Evolutionary conservation across 352 stramenopile genomes (phyloP).

Genomic region (Lagenidium giganteum): DNA sequence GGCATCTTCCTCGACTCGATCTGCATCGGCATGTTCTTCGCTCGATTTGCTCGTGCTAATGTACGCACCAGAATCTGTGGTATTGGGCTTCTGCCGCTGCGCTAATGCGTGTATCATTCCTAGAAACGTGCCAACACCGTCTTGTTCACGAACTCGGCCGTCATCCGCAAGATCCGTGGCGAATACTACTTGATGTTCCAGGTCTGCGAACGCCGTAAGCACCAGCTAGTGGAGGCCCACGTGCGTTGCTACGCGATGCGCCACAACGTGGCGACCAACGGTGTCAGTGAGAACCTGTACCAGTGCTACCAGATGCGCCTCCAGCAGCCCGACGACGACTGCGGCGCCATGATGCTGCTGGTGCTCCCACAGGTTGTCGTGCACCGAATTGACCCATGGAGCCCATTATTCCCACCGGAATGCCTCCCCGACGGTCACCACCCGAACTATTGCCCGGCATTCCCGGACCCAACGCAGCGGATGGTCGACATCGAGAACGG

Average conservation of each 20-base stretch:
- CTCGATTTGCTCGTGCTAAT: constrained; percentile 73
- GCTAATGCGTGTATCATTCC: not conserved
- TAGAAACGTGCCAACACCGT: constrained; percentile 84
- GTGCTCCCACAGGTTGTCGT: constrained; percentile 77
- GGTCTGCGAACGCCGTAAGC: constrained; percentile 84
- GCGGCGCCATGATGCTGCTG: constrained; percentile 76
- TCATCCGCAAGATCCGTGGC: constrained; percentile 87
- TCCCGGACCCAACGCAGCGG: constrained; percentile 69
- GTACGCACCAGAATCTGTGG: constrained; percentile 23
- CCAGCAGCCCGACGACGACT: constrained; percentile 85
- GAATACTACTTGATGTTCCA: constrained; percentile 92
- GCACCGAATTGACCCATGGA: constrained; percentile 85
- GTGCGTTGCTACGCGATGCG: constrained; percentile 81
- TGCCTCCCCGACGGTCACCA: constrained; percentile 53
- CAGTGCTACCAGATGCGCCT: constrained; percentile 85
- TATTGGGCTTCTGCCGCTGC: not conserved
- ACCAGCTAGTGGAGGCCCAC: constrained; percentile 85
- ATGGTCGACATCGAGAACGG: constrained; percentile 81
- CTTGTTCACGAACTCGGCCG: constrained; percentile 79
- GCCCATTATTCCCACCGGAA: constrained; percentile 72
- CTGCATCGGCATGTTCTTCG: constrained; percentile 86
- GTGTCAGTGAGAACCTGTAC: constrained; percentile 49
- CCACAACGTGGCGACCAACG: constrained; percentile 53
- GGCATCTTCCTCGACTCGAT: constrained; percentile 85
- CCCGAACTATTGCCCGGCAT: constrained; percentile 46